Conservation (phyloP, 257 asterid species). For the Salvia splendens region DNA sequence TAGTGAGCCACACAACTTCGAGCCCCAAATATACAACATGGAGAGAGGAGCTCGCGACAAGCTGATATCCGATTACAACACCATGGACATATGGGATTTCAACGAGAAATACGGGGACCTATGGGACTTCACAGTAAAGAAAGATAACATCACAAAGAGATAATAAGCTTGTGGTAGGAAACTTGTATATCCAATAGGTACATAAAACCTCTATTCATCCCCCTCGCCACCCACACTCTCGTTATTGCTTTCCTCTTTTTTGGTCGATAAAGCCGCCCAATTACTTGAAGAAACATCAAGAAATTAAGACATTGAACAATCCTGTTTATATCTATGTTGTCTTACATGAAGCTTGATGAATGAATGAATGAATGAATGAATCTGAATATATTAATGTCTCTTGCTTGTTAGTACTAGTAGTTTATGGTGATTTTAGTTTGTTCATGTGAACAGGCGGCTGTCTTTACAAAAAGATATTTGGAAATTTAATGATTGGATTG, state of each 20-base stretch:
- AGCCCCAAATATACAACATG: slow-evolving; percentile 87
- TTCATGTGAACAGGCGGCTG: background rate
- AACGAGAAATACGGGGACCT: slow-evolving; percentile 81
- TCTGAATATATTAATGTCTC: too few species aligned
- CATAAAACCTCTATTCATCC: background rate
- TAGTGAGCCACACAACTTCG: slow-evolving; percentile 88
- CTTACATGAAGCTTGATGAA: background rate
- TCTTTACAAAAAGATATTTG: slow-evolving; percentile 11
- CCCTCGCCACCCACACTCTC: background rate
- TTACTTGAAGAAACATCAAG: background rate
- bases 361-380: too few species aligned
- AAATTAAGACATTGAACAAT: slow-evolving; percentile 8
- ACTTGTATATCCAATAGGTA: slow-evolving; percentile 25
- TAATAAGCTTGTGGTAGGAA: slow-evolving; percentile 11
- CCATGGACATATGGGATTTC: slow-evolving; percentile 92
- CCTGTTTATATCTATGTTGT: background rate
- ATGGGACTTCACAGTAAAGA: slow-evolving; percentile 78
- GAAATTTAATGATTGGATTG: background rate
- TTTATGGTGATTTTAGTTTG: too few species aligned
- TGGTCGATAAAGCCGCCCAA: background rate
- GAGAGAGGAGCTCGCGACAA: slow-evolving; percentile 88
- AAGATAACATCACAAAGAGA: slow-evolving; percentile 65
- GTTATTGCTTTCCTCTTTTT: background rate
- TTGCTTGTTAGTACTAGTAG: too few species aligned
- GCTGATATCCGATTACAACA: slow-evolving; percentile 77